Conservation (phyloP, 1,284 basidiomycete species). For the Bjerkandera adusta region DNA sequence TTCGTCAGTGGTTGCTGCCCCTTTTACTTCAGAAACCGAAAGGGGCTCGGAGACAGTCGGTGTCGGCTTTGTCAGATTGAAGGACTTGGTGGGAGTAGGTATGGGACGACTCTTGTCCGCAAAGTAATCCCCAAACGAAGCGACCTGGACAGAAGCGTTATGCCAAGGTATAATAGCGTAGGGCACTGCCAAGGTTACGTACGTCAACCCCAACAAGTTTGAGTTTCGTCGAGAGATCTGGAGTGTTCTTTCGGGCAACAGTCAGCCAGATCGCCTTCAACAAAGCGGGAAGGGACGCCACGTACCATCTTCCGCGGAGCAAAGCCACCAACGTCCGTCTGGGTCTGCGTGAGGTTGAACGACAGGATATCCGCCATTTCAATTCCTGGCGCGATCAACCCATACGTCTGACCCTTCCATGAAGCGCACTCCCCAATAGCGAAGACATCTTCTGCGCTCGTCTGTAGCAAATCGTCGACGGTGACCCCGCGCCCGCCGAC, state of each 20-base stretch:
- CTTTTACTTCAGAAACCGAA: no score
- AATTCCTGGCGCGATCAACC: slow-evolving; percentile 69
- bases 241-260: slow-evolving; percentile 38
- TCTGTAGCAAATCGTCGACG: slow-evolving; percentile 57
- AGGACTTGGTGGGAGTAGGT: slow-evolving; percentile 14
- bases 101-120: slow-evolving; percentile 46
- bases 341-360: slow-evolving; percentile 66
- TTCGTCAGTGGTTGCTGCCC: not conserved
- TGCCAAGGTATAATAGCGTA: not conserved
- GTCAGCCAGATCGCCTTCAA: not conserved
- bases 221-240: slow-evolving; percentile 61
- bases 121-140: slow-evolving; percentile 77
- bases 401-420: slow-evolving; percentile 68
- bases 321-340: slow-evolving; percentile 42
- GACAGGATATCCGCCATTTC: slow-evolving; percentile 78
- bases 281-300: not conserved
- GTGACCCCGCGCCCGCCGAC: slow-evolving; percentile 49
- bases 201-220: slow-evolving; percentile 78
- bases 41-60: slow-evolving; percentile 11
- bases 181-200: slow-evolving; percentile 15
- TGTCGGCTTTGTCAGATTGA: slow-evolving; percentile 9
- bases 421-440: slow-evolving; percentile 78
- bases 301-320: slow-evolving; percentile 48
- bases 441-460: slow-evolving; percentile 58
- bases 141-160: slow-evolving; percentile 38